phyloP scores from a whole-genome alignment of 768 basidiomycete species.

The Butyriboletus loyo region DNA sequence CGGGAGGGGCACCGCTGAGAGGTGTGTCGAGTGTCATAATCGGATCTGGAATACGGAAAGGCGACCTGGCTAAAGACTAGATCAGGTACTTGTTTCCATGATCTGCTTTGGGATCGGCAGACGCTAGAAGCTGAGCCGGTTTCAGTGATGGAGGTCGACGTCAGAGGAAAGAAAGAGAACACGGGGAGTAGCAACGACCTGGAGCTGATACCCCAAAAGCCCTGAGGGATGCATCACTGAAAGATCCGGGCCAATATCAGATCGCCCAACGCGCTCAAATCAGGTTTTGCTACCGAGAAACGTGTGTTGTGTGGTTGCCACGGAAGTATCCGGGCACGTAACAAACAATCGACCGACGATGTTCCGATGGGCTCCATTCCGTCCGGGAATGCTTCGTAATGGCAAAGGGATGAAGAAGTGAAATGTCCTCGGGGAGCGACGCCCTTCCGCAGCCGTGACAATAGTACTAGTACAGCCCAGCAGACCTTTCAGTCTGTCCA shows the following conservation, averaged over 20 bases:
- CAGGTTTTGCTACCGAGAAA: conserved; percentile 13
- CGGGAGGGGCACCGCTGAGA: too few species aligned
- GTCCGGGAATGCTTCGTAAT: not conserved
- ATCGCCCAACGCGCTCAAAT: not conserved
- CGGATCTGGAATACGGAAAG: too few species aligned
- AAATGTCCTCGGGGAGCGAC: not conserved
- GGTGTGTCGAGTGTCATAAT: too few species aligned
- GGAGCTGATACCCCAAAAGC: not conserved
- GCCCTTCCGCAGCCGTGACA: not conserved
- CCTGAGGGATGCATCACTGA: not conserved
- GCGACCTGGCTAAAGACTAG: too few species aligned
- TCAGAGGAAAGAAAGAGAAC: too few species aligned
- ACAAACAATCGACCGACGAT: too few species aligned
- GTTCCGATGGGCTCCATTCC: not conserved
- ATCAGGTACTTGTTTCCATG: not conserved
- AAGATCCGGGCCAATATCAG: conserved; percentile 13
- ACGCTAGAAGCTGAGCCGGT: too few species aligned
- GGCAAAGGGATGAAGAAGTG: not conserved
- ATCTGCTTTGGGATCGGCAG: not conserved
- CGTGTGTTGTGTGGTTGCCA: conserved; percentile 9
- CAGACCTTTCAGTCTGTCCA: not conserved
- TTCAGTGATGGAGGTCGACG: too few species aligned
- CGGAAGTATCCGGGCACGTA: conserved; percentile 7
- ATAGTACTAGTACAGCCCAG: not conserved
- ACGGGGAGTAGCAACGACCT: too few species aligned